Percentiles rank a stretch among this genome's conserved stretches.
These are phyloP conservation scores for Phialocephala subalpina DNA, from an alignment of 2,329 filamentous ascomycete genomes.

Conservation along the genomic window DNA sequence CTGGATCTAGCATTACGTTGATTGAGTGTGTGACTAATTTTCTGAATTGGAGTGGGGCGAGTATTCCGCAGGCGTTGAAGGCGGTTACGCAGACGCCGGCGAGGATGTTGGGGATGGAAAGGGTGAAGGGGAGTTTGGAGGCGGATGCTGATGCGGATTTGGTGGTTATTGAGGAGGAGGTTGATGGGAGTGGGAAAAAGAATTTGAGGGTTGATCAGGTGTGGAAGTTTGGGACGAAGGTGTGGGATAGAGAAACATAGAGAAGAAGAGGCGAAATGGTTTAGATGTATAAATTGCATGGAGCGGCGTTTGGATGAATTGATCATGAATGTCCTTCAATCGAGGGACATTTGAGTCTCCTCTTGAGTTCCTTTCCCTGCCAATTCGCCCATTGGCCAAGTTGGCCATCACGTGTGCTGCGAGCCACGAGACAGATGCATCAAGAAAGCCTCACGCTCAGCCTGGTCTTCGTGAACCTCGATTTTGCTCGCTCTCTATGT, in stretches of 20 bases:
- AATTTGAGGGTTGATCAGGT: conserved; percentile 52
- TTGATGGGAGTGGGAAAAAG: conserved; percentile 50
- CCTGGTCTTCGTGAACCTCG: not conserved
- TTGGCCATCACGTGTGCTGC: not conserved
- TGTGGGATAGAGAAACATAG: conserved; percentile 16
- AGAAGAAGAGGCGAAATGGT: not conserved
- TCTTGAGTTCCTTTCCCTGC: not conserved
- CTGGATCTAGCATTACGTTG: conserved; percentile 77
- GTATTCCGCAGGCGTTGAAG: conserved; percentile 72
- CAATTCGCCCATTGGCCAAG: not conserved
- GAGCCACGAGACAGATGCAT: not conserved
- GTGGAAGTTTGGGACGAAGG: conserved; percentile 40
- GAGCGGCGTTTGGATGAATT: not conserved
- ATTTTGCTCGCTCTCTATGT: too few relatives aligned
- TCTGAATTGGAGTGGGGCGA: conserved; percentile 74
- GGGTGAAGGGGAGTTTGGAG: conserved; percentile 70
- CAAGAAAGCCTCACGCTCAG: not conserved
- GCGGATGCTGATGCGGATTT: conserved; percentile 74
- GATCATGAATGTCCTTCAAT: too few relatives aligned
- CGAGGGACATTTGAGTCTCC: not conserved
- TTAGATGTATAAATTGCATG: conserved; percentile 2
- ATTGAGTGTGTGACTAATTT: conserved; percentile 87
- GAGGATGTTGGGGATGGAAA: conserved; percentile 74
- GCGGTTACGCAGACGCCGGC: conserved; percentile 82
- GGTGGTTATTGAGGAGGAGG: conserved; percentile 69